These are phyloP conservation scores for Metroxylon sagu DNA, from an alignment of 176 grass and related monocot genomes.

Conservation along the genomic window DNA sequence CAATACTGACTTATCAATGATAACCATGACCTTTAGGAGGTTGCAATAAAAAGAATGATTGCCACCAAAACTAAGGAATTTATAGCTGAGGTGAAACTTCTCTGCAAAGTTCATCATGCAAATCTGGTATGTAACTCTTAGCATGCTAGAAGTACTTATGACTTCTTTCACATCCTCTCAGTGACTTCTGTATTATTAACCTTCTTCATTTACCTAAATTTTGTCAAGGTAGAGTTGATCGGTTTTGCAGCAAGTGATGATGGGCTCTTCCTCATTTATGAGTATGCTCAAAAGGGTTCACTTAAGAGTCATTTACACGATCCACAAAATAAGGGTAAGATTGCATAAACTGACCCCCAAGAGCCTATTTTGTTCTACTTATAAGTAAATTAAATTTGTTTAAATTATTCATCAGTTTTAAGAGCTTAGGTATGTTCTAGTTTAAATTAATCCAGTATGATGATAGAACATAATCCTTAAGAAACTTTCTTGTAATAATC, in stretches of 20 bases:
- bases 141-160: conserved; percentile 10
- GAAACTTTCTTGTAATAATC: no score
- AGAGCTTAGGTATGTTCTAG: no score
- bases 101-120: conserved; percentile 98
- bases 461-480: not conserved
- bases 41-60: conserved; percentile 98
- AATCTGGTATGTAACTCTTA: conserved; percentile 63
- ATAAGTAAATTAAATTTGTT: no score
- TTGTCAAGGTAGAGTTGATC: conserved; percentile 99
- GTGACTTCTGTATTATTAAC: conserved; percentile 18
- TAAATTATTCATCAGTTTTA: no score
- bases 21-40: conserved; percentile 47
- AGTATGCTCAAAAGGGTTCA: conserved; percentile 90
- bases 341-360: no score
- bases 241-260: conserved; percentile 91
- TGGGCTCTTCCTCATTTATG: conserved; percentile 88
- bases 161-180: conserved; percentile 19
- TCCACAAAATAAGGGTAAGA: conserved; percentile 83
- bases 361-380: no score
- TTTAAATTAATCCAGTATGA: no score
- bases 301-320: conserved; percentile 92
- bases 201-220: conserved; percentile 29
- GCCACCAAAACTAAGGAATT: conserved; percentile 97
- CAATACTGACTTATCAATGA: no score
- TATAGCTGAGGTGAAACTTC: conserved; percentile 92